phyloP scores from a whole-genome alignment of 2,329 filamentous ascomycete species.

The Pseudogymnoascus sp. region DNA sequence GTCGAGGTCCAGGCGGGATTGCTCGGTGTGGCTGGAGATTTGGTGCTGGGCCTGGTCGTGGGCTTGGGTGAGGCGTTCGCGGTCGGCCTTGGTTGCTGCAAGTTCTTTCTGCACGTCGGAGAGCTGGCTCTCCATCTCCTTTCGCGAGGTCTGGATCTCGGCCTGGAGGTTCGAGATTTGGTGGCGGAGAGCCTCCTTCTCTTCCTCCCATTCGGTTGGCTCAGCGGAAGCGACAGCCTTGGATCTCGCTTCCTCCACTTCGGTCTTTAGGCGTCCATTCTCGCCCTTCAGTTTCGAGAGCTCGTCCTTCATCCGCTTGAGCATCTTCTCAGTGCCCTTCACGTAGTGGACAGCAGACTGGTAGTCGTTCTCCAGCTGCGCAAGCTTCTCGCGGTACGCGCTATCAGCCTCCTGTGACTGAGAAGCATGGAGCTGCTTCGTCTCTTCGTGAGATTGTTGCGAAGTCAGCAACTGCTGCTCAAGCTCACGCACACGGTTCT shows the following conservation, averaged over 20 bases:
- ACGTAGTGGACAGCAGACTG: slow-evolving; percentile 97
- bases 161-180: slow-evolving; percentile 64
- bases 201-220: slow-evolving; percentile 62
- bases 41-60: slow-evolving; percentile 48
- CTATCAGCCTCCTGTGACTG: slow-evolving; percentile 82
- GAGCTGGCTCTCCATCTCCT: slow-evolving; percentile 65
- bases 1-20: slow-evolving; percentile 63
- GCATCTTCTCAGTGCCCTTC: slow-evolving; percentile 97
- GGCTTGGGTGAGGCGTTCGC: slow-evolving; percentile 55
- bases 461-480: slow-evolving; percentile 79
- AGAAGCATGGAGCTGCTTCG: slow-evolving; percentile 66
- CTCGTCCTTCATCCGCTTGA: slow-evolving; percentile 97
- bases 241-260: slow-evolving; percentile 59
- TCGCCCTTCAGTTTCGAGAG: slow-evolving; percentile 85
- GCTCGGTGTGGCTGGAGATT: slow-evolving; percentile 46
- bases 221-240: slow-evolving; percentile 35
- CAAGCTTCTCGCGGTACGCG: slow-evolving; percentile 84
- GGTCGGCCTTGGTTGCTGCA: slow-evolving; percentile 55
- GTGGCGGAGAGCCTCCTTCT: slow-evolving; percentile 58
- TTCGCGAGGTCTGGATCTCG: slow-evolving; percentile 58
- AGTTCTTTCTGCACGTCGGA: slow-evolving; percentile 62
- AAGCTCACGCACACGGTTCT: slow-evolving; percentile 70
- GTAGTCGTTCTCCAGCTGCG: slow-evolving; percentile 93
- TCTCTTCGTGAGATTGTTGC: slow-evolving; percentile 75
- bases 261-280: slow-evolving; percentile 72